Evolutionary conservation across 1,284 basidiomycete genomes (phyloP), one percentile per base, ranked within the genome.

Genomic region (Pseudozyma hubeiensis): DNA sequence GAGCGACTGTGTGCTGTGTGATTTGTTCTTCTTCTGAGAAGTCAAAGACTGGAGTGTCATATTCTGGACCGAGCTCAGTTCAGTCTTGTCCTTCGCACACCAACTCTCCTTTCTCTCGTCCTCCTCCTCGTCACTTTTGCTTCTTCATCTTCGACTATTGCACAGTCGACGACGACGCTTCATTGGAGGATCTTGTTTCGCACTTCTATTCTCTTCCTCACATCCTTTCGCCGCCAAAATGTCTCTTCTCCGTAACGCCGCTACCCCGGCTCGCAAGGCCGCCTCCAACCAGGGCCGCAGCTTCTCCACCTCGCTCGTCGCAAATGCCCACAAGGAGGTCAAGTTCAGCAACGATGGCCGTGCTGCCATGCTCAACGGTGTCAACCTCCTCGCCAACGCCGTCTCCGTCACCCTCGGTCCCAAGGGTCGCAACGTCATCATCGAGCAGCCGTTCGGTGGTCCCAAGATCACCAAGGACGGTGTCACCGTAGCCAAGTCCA

Each of bases 391-490:
- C 75, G 95, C 96, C 58, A 80, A 83, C 58, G 82, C 83, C 30
- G 80, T 84, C 46, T 97, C 86, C 92, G 94, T 97, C 53, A 99
- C 96, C 40, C 90, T 98, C 40, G 96, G 96, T 65, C 96, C 96
- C 56, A 99, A 99, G 87, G 94, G 93, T 91, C 90, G 96, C 82
- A 99, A 97, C 85, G 96, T 98, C 81, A 98, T 99, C 87, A 97
- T 99, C 84, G 95, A 98, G 85, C 96, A 98, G 88, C 90, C 93
- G 39, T 99, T 92, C 82, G 96, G 96, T 80, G 93, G 94, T 53
- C 96, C 96, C 73, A 98, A 99, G 79, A 97, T 97, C 85, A 97
- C 95, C 83, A 97, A 97, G 87, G 94, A 98, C 85, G 96, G 96
- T 90, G 96, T 98, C 31, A 97, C 95, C 43, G 96, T 99, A 45